Percentiles rank a stretch among this genome's conserved stretches.
These are phyloP conservation scores for Boletus rubescentipes DNA, from an alignment of 768 basidiomycete genomes.

Conservation along the genomic window DNA sequence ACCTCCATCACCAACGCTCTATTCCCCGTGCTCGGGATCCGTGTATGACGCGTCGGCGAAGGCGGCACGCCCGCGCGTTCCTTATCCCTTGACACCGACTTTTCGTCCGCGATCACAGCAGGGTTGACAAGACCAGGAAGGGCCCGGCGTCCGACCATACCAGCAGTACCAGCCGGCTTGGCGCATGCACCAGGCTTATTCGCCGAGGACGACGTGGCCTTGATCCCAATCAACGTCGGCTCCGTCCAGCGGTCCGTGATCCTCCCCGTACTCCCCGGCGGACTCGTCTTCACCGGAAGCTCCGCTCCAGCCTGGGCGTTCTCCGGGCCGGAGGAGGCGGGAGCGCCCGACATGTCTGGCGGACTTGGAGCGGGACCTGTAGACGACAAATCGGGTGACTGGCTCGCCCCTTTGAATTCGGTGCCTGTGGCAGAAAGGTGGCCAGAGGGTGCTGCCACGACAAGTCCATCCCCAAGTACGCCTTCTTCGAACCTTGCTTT, in stretches of 20 bases:
- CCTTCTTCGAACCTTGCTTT: constrained; percentile 37
- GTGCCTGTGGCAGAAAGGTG: not conserved
- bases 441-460: not conserved
- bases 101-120: not conserved
- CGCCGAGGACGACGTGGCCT: constrained; percentile 10
- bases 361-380: constrained; percentile 4
- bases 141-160: constrained; percentile 39
- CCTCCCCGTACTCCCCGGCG: constrained; percentile 11
- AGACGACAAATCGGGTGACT: constrained; percentile 2
- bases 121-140: constrained; percentile 41
- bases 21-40: constrained; percentile 68
- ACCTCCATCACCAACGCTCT: constrained; percentile 79
- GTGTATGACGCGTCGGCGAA: constrained; percentile 45
- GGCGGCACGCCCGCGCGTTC: constrained; percentile 14
- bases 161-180: constrained; percentile 18
- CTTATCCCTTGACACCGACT: not conserved
- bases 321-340: constrained; percentile 1
- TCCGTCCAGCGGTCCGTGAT: constrained; percentile 36
- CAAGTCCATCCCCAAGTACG: not conserved
- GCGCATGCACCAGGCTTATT: constrained; percentile 4
- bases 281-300: constrained; percentile 5
- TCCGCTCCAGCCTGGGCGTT: not conserved
- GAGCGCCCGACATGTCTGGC: not conserved
- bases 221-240: constrained; percentile 33
- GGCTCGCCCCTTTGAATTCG: not conserved